Evolutionary conservation across 345 rosid genomes (phyloP).

Genomic region (Reutealis trisperma): DNA sequence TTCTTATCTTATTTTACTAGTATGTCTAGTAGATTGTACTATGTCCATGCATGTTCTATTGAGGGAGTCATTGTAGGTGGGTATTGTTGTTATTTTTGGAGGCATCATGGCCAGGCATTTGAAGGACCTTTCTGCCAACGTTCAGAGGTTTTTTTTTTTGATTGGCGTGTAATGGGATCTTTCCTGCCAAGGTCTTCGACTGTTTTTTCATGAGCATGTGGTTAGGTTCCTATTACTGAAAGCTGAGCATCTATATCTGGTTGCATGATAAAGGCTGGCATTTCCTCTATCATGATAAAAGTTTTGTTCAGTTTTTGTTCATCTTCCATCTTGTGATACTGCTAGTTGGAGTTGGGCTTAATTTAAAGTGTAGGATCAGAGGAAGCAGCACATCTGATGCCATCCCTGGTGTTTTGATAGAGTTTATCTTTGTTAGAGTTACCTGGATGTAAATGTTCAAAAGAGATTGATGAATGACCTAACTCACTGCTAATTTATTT

Average conservation of each 20-base stretch:
- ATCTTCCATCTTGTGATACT: background rate
- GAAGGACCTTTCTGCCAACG: background rate
- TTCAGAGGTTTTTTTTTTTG: background rate
- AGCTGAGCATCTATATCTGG: background rate
- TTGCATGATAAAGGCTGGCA: background rate
- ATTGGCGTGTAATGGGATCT: background rate
- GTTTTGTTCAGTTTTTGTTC: background rate
- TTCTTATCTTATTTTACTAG: background rate
- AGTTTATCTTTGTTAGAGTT: background rate
- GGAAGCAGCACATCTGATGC: background rate
- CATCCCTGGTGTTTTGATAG: background rate
- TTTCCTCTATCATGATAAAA: background rate
- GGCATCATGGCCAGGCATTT: background rate
- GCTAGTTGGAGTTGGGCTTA: background rate
- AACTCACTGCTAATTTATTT: background rate
- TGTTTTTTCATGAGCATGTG: too few species aligned
- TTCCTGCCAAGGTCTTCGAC: too few species aligned
- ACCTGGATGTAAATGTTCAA: background rate
- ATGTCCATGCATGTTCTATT: constrained; percentile 1
- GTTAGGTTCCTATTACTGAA: background rate
- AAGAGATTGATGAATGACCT: background rate
- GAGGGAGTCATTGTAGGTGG: background rate
- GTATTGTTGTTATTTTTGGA: background rate
- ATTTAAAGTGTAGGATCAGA: background rate
- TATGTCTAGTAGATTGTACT: background rate